A percentile compares a stretch with the other conserved stretches of the same genome.
phyloP scores from a whole-genome alignment of 371 early-diverging fungal genomes.

The Apophysomyces variabilis region DNA sequence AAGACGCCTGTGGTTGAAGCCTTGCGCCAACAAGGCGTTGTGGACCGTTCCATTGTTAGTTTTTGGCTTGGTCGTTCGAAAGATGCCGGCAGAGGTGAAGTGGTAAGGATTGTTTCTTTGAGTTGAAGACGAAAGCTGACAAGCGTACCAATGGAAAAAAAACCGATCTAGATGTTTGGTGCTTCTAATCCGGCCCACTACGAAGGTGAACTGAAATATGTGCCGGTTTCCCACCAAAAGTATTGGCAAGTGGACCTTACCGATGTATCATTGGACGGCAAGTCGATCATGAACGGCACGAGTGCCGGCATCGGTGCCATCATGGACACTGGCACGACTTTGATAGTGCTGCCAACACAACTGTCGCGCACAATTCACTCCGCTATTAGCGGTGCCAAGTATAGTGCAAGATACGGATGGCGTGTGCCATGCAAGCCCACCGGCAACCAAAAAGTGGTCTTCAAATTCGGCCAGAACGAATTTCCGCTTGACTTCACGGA shows the following conservation, averaged over 20 bases:
- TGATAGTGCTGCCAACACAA: constrained; percentile 36
- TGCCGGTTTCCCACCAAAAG: constrained; percentile 40
- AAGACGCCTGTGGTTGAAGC: constrained; percentile 31
- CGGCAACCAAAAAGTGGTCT: constrained; percentile 14
- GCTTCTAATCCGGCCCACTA: constrained; percentile 39
- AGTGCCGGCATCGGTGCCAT: constrained; percentile 21
- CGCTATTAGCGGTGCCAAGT: constrained; percentile 41
- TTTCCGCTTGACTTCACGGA: constrained; percentile 21
- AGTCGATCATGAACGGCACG: background rate
- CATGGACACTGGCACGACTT: constrained; percentile 45
- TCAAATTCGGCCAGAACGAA: constrained; percentile 26
- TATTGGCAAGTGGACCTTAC: constrained; percentile 60
- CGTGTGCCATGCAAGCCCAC: constrained; percentile 37
- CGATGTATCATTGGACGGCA: constrained; percentile 36
- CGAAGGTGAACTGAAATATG: constrained; percentile 49
- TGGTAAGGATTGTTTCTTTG: constrained; percentile 27
- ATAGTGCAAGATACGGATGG: constrained; percentile 43
- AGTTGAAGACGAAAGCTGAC: background rate
- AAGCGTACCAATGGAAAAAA: background rate
- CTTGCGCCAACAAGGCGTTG: constrained; percentile 26
- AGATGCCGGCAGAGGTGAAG: constrained; percentile 44
- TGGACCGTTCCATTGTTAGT: constrained; percentile 36
- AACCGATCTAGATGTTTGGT: constrained; percentile 38
- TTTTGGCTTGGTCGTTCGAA: constrained; percentile 37
- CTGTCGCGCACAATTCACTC: constrained; percentile 43